phyloP scores from a whole-genome alignment of 768 basidiomycete genomes.

The Exidia glandulosa region DNA sequence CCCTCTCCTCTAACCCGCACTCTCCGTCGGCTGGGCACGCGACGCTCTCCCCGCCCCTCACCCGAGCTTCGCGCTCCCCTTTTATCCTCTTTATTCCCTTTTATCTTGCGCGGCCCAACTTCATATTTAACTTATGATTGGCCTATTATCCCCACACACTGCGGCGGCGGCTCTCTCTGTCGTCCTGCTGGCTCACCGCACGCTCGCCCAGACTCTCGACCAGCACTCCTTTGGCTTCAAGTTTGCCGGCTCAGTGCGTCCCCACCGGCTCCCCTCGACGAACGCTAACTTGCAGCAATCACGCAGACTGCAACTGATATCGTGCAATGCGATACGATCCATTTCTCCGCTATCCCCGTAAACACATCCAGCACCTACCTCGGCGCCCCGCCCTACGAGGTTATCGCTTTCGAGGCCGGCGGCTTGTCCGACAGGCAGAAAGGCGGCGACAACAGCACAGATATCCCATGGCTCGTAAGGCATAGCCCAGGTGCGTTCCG shows the following conservation, averaged over 20 bases:
- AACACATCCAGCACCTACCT: not conserved
- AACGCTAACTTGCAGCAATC: not conserved
- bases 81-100: not conserved
- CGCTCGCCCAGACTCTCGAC: not conserved
- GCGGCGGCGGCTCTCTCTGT: not conserved
- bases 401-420: not conserved
- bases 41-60: not conserved
- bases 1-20: too few relatives aligned
- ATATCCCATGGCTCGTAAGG: not conserved
- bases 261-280: not conserved
- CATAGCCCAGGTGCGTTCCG: not conserved
- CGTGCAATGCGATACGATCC: not conserved
- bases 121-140: slow-evolving; percentile 1
- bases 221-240: slow-evolving; percentile 1
- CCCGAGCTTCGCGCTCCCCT: not conserved
- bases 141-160: not conserved
- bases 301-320: not conserved
- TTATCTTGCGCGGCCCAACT: not conserved
- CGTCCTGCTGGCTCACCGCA: not conserved
- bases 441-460: not conserved
- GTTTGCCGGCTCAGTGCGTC: not conserved
- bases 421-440: not conserved
- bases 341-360: not conserved
- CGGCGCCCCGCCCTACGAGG: not conserved
- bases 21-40: too few relatives aligned